Evolutionary conservation across 2,329 filamentous ascomycete genomes (phyloP).

Genomic region (Aspergillus sp.): DNA sequence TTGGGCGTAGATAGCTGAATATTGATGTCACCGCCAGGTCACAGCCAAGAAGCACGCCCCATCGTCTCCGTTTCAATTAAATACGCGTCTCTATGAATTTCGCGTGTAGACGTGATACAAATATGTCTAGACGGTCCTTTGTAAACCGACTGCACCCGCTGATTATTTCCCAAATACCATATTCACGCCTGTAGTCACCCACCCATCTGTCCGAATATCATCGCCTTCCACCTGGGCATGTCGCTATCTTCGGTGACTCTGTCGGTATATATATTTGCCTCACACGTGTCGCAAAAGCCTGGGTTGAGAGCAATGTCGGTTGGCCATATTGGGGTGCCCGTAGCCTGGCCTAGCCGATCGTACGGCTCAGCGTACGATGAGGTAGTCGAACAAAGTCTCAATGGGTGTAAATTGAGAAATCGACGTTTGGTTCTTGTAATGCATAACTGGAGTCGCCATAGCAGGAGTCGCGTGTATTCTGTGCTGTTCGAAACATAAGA

Average conservation of each 20-base stretch:
- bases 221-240: neutral
- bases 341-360: neutral
- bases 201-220: neutral
- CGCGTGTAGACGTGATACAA: neutral
- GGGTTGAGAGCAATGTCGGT: neutral
- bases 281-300: neutral
- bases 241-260: neutral
- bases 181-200: neutral
- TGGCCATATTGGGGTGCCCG: neutral
- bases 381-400: neutral
- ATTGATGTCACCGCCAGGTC: constrained; percentile 23
- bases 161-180: neutral
- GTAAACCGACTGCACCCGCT: neutral
- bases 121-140: neutral
- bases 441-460: neutral
- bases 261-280: neutral
- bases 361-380: neutral
- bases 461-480: neutral
- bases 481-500: neutral
- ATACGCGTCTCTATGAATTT: neutral
- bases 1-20: constrained; percentile 9
- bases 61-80: neutral
- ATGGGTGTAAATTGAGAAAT: neutral
- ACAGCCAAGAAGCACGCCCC: constrained; percentile 12
- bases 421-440: neutral